Evolutionary conservation across 106 monocot genomes (phyloP).

Genomic region (Phalaenopsis aphrodite): DNA sequence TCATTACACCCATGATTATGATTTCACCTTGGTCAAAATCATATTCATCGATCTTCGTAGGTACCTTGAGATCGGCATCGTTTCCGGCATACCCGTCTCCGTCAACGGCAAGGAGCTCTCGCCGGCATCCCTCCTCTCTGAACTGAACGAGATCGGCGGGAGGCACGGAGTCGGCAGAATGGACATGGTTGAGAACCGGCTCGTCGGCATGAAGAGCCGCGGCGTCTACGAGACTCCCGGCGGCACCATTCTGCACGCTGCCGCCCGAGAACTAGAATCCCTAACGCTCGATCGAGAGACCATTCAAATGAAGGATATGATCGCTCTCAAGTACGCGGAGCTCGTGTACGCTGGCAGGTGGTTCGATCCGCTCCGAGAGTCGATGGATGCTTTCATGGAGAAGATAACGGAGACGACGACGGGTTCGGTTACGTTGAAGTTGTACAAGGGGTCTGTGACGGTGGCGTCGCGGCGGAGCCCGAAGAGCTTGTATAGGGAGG

Average conservation of each 20-base stretch:
- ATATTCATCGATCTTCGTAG: slow-evolving; percentile 15
- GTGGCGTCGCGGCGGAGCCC: slow-evolving; percentile 64
- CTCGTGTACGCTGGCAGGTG: slow-evolving; percentile 85
- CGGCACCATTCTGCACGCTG: slow-evolving; percentile 71
- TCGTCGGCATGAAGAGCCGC: slow-evolving; percentile 94
- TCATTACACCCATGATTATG: neutral
- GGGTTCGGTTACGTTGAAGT: slow-evolving; percentile 65
- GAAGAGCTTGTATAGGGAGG: slow-evolving; percentile 74
- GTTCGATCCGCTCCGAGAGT: slow-evolving; percentile 78
- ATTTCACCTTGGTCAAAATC: neutral
- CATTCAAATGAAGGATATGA: slow-evolving; percentile 62
- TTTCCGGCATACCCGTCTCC: slow-evolving; percentile 62
- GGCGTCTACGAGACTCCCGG: slow-evolving; percentile 97
- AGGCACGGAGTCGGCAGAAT: slow-evolving; percentile 77
- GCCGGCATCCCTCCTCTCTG: slow-evolving; percentile 62
- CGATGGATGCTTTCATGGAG: slow-evolving; percentile 85
- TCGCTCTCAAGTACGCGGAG: slow-evolving; percentile 88
- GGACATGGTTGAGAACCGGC: slow-evolving; percentile 96
- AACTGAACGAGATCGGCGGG: slow-evolving; percentile 72
- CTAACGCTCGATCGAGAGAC: slow-evolving; percentile 77
- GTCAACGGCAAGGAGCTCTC: slow-evolving; percentile 69
- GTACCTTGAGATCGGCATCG: slow-evolving; percentile 76
- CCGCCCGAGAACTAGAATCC: slow-evolving; percentile 76
- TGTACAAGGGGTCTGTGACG: slow-evolving; percentile 75
- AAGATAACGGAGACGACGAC: slow-evolving; percentile 63